Base-by-base conservation (phyloP, 1,284 basidiomycete genomes). In the Cutaneotrichosporon curvatum region DNA sequence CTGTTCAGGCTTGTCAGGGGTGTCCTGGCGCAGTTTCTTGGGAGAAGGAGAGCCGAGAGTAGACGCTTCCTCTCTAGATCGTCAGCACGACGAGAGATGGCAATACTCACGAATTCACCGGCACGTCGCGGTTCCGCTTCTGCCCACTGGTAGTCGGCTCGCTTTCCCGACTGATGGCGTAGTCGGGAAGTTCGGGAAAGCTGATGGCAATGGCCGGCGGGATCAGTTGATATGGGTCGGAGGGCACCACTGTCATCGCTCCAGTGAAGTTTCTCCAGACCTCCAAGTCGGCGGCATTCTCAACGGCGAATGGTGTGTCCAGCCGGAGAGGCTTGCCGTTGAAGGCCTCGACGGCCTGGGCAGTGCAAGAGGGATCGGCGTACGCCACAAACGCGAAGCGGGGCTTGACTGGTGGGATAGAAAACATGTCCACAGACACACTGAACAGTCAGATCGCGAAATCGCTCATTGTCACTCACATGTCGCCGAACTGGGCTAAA, bases 351-450 rank as follows among this genome's bases (percentile, higher is more conserved):
- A 68, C 62, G 0, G 67, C 70, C 1, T 50, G 38, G 2, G 56
- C 37, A 7, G 54, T 53, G 4, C 61, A 53, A 1, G 38, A 19
- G 2, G 59, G 52, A n/a, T 64, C 57, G 15, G 50, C 48, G 44
- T 61, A 72, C 2, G 64, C 57, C 16, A 72, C 62, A 43, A 65
- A 60, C 11, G 70, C 70, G 38, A 70, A 71, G 3, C 70, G 64
- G 10, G 64, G 64, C 35, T 59, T 53, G 19, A 55, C 40, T 0
- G 64, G 58, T 1, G 64, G 61, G 16, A 71, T 60, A 39, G 68
- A 67, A 45, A 69, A 71, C 44, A 72, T 69, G 54, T 72, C 70
- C 23, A 72, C 68, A 2, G 68, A 60, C 4, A 61, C 45, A 37
- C 68, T 72, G 48, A 19, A n/a, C 2, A n/a, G 42, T 60, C 23